Evolutionary conservation across 371 early-diverging fungal genomes (phyloP).

Genomic region (Capniomyces stellatus): DNA sequence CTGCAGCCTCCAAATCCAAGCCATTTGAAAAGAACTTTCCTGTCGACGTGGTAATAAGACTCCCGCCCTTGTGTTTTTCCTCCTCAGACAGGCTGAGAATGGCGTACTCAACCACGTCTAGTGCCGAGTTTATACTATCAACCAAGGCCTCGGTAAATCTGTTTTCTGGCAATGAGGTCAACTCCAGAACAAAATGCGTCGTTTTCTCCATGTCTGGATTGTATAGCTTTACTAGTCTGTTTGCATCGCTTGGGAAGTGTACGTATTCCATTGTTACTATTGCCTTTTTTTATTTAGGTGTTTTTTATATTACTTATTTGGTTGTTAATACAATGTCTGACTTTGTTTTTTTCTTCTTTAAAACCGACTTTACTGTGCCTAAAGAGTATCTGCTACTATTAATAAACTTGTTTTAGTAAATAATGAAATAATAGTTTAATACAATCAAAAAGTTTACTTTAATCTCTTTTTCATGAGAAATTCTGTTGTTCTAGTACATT

Average conservation of each 20-base stretch:
- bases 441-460: no score
- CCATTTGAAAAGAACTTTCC: constrained; percentile 66
- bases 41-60: constrained; percentile 39
- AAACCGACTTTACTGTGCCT: no score
- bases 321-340: no score
- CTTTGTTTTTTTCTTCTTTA: no score
- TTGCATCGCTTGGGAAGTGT: not conserved
- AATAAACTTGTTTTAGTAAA: no score
- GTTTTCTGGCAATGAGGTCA: constrained; percentile 32
- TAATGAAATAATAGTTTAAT: no score
- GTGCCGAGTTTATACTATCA: constrained; percentile 29
- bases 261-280: not conserved
- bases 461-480: no score
- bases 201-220: constrained; percentile 14
- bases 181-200: constrained; percentile 13
- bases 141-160: constrained; percentile 44
- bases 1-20: constrained; percentile 33
- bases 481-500: no score
- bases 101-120: constrained; percentile 35
- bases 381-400: no score
- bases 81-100: constrained; percentile 18
- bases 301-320: no score
- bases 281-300: no score
- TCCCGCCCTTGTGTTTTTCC: constrained; percentile 23
- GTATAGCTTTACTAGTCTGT: constrained; percentile 13